Evolutionary conservation across 1,284 basidiomycete genomes (phyloP).

Genomic region (Heterobasidion parviporum): DNA sequence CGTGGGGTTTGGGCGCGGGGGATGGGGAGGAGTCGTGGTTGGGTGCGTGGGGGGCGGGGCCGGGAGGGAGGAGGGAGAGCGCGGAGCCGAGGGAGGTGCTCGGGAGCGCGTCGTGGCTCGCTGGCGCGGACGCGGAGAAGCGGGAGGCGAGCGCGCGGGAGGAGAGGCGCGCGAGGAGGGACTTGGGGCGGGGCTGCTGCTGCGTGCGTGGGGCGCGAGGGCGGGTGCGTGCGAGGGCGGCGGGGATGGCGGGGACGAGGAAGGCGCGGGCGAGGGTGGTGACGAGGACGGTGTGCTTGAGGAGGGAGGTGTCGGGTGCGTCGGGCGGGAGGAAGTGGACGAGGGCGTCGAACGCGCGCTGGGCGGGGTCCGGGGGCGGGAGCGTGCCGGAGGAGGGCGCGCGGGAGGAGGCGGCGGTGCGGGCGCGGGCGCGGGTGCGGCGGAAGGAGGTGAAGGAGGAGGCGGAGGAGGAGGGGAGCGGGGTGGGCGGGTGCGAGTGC

Average conservation of each 20-base stretch:
- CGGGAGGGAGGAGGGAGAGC: constrained; percentile 2
- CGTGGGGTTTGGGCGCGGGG: constrained; percentile 14
- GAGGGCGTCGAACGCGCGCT: constrained; percentile 32
- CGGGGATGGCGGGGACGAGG: constrained; percentile 18
- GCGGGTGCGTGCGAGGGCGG: constrained; percentile 1
- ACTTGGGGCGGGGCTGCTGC: too few species aligned
- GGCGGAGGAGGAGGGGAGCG: too few species aligned
- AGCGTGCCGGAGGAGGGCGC: constrained; percentile 8
- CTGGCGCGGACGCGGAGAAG: neutral
- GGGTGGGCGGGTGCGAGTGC: too few species aligned
- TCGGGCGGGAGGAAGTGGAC: constrained; percentile 30
- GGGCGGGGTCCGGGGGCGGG: constrained; percentile 21
- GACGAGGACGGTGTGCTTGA: constrained; percentile 33
- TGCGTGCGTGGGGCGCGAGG: neutral
- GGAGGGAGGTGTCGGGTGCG: constrained; percentile 26
- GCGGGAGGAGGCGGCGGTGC: constrained; percentile 8
- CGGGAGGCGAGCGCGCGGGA: neutral
- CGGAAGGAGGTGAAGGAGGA: neutral
- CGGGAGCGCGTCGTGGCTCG: constrained; percentile 13
- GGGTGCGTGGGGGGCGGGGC: neutral
- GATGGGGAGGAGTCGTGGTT: neutral
- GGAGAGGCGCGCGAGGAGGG: neutral
- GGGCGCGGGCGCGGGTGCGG: constrained; percentile 7
- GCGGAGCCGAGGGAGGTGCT: constrained; percentile 9
- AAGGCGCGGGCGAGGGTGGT: constrained; percentile 34